A percentile compares a stretch with the other conserved stretches of the same genome.
phyloP scores from a whole-genome alignment of 129 eudicot species.

The Lonicera japonica region DNA sequence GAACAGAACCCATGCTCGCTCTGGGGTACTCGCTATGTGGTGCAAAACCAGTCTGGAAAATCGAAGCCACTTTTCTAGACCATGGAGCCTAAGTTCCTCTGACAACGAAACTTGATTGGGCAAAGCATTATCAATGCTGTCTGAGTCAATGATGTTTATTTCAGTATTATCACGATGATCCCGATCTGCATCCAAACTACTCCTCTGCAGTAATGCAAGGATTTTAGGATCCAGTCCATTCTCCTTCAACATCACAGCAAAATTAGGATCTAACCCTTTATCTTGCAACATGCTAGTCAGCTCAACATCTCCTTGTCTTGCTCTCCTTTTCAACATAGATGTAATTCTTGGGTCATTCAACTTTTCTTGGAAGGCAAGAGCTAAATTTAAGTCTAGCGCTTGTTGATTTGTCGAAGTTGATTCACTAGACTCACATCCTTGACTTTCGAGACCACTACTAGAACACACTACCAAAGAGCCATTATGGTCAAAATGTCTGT shows the following conservation, averaged over 20 bases:
- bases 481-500: constrained; percentile 43
- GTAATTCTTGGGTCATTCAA: constrained; percentile 81
- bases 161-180: constrained; percentile 86
- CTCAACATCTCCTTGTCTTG: constrained; percentile 69
- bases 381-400: constrained; percentile 66
- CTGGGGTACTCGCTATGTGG: constrained; percentile 86
- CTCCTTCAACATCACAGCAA: constrained; percentile 97
- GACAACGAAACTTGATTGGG: constrained; percentile 83
- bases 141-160: constrained; percentile 46
- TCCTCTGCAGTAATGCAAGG: constrained; percentile 86
- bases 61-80: constrained; percentile 89
- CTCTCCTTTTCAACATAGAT: constrained; percentile 69
- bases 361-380: constrained; percentile 85
- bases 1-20: constrained; percentile 96
- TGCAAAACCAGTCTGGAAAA: constrained; percentile 67
- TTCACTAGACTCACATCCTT: constrained; percentile 82
- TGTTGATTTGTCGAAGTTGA: constrained; percentile 70
- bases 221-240: constrained; percentile 89
- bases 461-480: constrained; percentile 55
- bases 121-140: constrained; percentile 44
- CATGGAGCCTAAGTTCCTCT: constrained; percentile 88
- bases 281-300: constrained; percentile 76
- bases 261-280: constrained; percentile 95
- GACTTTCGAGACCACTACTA: constrained; percentile 94
- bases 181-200: constrained; percentile 99